These are phyloP conservation scores for Porodaedalea pini DNA, from an alignment of 1,284 basidiomycete genomes.

Conservation along the genomic window DNA sequence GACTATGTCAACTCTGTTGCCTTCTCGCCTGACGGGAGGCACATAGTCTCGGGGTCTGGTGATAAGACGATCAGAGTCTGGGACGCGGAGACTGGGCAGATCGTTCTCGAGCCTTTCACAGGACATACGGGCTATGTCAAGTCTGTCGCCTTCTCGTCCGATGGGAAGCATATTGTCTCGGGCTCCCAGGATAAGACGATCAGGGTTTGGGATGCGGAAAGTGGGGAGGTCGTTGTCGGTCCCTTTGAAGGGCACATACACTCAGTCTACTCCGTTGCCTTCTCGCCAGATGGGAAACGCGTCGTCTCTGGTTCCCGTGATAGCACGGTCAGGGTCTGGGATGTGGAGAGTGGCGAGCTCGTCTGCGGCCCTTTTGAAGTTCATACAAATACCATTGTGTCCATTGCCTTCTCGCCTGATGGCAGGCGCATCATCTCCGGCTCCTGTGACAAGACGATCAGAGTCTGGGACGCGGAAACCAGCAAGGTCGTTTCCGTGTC, in stretches of 20 bases:
- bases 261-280: neutral
- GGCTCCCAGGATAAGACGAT: neutral
- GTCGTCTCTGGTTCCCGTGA: slow-evolving; percentile 7
- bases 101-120: neutral
- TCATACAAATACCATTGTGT: neutral
- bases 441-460: neutral
- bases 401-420: slow-evolving; percentile 1
- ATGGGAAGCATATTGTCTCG: neutral
- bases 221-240: neutral
- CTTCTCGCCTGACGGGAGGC: slow-evolving; percentile 18
- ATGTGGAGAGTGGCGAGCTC: neutral
- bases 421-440: neutral
- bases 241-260: neutral
- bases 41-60: slow-evolving; percentile 10
- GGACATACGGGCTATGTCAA: neutral
- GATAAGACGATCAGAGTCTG: slow-evolving; percentile 21
- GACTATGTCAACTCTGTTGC: slow-evolving; percentile 7
- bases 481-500: neutral
- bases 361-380: neutral
- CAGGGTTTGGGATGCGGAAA: neutral
- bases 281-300: slow-evolving; percentile 2
- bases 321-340: neutral
- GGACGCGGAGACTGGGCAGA: slow-evolving; percentile 8
- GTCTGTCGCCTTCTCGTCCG: neutral
- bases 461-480: neutral